Base-by-base conservation (phyloP, 164 flowering plant species). In the Stephania yunnanensis region DNA sequence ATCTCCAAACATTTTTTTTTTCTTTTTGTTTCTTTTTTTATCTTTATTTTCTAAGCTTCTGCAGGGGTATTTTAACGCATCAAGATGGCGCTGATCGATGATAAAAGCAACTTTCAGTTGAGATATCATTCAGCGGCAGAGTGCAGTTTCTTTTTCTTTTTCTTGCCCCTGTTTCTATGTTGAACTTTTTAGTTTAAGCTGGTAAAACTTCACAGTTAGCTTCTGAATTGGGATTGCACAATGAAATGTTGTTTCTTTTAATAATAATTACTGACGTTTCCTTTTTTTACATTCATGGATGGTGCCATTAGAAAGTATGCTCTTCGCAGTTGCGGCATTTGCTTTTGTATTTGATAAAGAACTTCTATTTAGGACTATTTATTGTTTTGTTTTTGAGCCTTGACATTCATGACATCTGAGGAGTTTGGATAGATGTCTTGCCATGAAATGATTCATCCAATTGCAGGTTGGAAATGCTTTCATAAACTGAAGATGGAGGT, bases 1-100 rank as follows among this genome's bases (percentile, higher is more conserved):
- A 69, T 61, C 69, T 22, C 48, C n/a, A 15, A 45, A 52, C n/a
- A 17, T 45, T 70, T 48, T 76, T 25, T 31, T 64, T 22, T 67
- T 74, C 25, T 6, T 12, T 44, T 76, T 46, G 46, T 11, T 20
- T 46, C 5, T 4, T 46, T 19, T n/a, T 69, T 69, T 44, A 36
- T 36, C 42, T 36, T 36, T 36, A 36, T 36, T 36, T 36, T 36
- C 42, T n/a, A 42, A 70, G 53, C 25, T 64, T 76, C 73, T 71
- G 70, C 78, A 76, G 78, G 74, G 63, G 63, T 48, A 36, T 44
- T 36, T 69, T 44, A 10, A 31, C 50, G 50, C 11, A 73, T 25
- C 75, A 19, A 42, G 12, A 10, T 67, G 30, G 29, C 20, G 45
- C 55, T 67, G 45, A 50, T 68, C 64, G 76, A 48, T 15, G 22